Conservation (phyloP, 164 flowering plant genomes). For the Nelumbo lutea region DNA sequence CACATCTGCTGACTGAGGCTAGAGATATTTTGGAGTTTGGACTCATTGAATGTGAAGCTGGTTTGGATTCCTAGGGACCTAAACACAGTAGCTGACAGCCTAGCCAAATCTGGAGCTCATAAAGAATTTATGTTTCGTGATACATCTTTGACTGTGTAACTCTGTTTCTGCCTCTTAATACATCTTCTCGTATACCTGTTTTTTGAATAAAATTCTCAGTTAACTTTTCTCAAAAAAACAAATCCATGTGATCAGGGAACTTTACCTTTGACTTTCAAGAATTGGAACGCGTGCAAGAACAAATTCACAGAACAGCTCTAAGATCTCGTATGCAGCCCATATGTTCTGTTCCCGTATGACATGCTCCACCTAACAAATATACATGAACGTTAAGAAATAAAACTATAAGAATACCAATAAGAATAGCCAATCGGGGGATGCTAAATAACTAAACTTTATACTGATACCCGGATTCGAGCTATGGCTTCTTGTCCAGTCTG, state of each 20-base stretch:
- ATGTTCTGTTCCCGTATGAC: conserved; percentile 77
- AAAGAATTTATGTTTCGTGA: no score
- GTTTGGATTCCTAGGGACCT: no score
- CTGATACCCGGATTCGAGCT: conserved; percentile 78
- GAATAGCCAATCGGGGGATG: not conserved
- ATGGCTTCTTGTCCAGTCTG: conserved; percentile 91
- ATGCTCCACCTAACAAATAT: conserved; percentile 79
- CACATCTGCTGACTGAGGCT: no score
- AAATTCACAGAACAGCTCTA: conserved; percentile 94
- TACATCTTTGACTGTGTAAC: no score
- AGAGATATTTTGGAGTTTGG: no score
- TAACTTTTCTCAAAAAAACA: not conserved
- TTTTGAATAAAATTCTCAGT: not conserved
- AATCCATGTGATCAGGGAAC: conserved; percentile 1
- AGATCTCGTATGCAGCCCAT: conserved; percentile 82
- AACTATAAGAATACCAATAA: not conserved
- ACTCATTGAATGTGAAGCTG: no score
- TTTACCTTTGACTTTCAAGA: conserved; percentile 79
- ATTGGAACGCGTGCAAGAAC: conserved; percentile 89
- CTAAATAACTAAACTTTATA: not conserved
- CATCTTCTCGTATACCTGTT: no score
- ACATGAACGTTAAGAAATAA: not conserved
- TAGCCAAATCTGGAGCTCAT: no score
- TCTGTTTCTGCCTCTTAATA: no score
- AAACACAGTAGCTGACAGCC: no score